Evolutionary conservation across 805 yeast genomes (phyloP).

Genomic region (Saccharomyces jurei): DNA sequence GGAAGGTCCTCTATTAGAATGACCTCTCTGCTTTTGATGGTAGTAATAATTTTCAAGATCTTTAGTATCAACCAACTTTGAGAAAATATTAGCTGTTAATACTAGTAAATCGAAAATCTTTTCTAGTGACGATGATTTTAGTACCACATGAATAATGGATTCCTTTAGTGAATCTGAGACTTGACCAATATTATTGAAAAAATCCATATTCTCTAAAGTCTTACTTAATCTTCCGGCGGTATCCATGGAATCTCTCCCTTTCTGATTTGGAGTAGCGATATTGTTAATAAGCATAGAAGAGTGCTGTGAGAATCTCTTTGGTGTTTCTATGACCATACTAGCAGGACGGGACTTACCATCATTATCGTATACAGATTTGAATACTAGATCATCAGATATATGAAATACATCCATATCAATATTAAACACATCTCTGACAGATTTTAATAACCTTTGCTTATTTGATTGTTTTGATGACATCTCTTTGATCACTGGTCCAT

Average conservation of each 20-base stretch:
- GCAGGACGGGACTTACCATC: constrained; percentile 35
- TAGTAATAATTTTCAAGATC: constrained; percentile 37
- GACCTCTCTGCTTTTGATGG: constrained; percentile 18
- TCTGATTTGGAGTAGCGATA: constrained; percentile 1
- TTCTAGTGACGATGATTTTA: constrained; percentile 66
- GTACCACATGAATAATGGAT: constrained; percentile 38
- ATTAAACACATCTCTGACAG: constrained; percentile 56
- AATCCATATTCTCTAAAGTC: constrained; percentile 26
- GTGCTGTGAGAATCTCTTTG: constrained; percentile 34
- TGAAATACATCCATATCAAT: constrained; percentile 51
- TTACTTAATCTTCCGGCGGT: constrained; percentile 16
- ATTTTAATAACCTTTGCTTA: constrained; percentile 45
- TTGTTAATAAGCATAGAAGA: constrained; percentile 16
- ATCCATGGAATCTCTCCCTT: constrained; percentile 19
- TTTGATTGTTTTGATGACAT: constrained; percentile 22
- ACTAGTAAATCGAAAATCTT: constrained; percentile 74
- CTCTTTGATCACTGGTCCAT: constrained; percentile 27
- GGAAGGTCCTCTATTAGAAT: constrained; percentile 1
- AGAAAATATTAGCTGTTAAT: constrained; percentile 55
- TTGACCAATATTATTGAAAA: constrained; percentile 24
- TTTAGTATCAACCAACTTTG: constrained; percentile 34
- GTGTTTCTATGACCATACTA: constrained; percentile 41
- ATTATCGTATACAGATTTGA: constrained; percentile 44
- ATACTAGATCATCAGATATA: constrained; percentile 46
- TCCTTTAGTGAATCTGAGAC: constrained; percentile 30